Base-by-base conservation (phyloP, 2,329 filamentous ascomycete species). In the Penicillium sp. region DNA sequence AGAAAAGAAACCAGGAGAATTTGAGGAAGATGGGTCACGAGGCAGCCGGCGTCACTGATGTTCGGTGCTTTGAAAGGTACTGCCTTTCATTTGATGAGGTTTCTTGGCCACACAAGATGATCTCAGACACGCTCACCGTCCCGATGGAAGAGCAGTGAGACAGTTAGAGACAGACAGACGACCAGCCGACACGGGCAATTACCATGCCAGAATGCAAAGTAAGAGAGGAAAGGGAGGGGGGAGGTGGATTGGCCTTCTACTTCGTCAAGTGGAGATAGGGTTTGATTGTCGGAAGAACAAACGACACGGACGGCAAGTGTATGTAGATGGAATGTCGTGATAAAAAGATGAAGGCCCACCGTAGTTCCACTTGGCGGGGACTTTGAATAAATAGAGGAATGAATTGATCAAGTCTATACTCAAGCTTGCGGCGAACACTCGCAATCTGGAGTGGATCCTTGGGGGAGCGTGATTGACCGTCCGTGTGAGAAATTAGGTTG, bases 11-110 rank as follows among this genome's bases (percentile, higher is more conserved):
- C 6, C 7, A 6, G 35, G 41, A 37, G 9, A 34, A 43, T 9
- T 38, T 51, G 54, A 61, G 53, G 54, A 53, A 58, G 53, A 54
- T 51, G 43, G 32, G 47, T 46, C 29, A 47, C 48, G 48, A 51
- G 40, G 47, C 51, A 48, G 43, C 46, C 42, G 41, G 48, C 27
- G 43, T 43, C 42, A 39, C 47, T 55, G 53, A 33, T 51, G 46
- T 53, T 37, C 40, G 26, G 53, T 50, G 11, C 39, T 46, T 37
- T 25, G 40, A 43, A 47, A 40, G 29, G 28, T 45, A 40, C 42
- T 48, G 41, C 24, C 13, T 43, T 37, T 43, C 41, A 28, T 35
- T 56, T 51, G 43, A 27, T 28, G 26, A 39, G 43, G 29, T 34
- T 37, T 56, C 18, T 32, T 18, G 33, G 39, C 3, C 12, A 34